Percentiles rank a stretch among this genome's conserved stretches.
Evolutionary conservation across 2,329 filamentous ascomycete genomes (phyloP).

Genomic region (Chaetothyriales sp.): DNA sequence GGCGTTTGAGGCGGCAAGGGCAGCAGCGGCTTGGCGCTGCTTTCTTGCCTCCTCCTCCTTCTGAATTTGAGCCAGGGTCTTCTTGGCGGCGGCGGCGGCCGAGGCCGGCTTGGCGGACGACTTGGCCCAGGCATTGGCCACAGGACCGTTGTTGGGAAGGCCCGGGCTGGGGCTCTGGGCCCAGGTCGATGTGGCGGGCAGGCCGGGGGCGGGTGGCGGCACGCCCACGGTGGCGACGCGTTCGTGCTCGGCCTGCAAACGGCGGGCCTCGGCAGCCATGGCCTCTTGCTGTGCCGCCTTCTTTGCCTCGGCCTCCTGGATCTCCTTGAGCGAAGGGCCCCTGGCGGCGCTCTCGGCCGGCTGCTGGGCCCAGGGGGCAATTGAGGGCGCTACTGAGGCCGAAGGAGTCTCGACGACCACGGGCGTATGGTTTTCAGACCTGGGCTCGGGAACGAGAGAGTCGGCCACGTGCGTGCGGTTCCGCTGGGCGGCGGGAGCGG

Average conservation of each 20-base stretch:
- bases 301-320: constrained; percentile 87
- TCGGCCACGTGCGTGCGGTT: constrained; percentile 74
- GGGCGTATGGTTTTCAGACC: constrained; percentile 67
- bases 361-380: constrained; percentile 94
- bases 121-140: constrained; percentile 37
- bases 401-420: constrained; percentile 48
- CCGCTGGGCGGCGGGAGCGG: constrained; percentile 77
- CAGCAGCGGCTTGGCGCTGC: constrained; percentile 50
- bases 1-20: constrained; percentile 30
- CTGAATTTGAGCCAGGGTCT: constrained; percentile 90
- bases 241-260: constrained; percentile 66
- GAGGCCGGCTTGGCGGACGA: constrained; percentile 27
- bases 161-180: constrained; percentile 59
- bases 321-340: constrained; percentile 87
- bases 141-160: constrained; percentile 38
- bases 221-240: constrained; percentile 42
- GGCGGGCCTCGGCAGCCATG: constrained; percentile 60
- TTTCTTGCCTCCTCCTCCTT: constrained; percentile 90
- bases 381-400: constrained; percentile 72
- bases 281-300: constrained; percentile 86
- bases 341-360: constrained; percentile 51
- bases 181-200: constrained; percentile 85
- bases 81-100: constrained; percentile 45
- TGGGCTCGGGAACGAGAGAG: constrained; percentile 46
- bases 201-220: constrained; percentile 60